These are phyloP conservation scores for Talaromyces borbonicus DNA, from an alignment of 495 filamentous ascomycete genomes.

Conservation along the genomic window DNA sequence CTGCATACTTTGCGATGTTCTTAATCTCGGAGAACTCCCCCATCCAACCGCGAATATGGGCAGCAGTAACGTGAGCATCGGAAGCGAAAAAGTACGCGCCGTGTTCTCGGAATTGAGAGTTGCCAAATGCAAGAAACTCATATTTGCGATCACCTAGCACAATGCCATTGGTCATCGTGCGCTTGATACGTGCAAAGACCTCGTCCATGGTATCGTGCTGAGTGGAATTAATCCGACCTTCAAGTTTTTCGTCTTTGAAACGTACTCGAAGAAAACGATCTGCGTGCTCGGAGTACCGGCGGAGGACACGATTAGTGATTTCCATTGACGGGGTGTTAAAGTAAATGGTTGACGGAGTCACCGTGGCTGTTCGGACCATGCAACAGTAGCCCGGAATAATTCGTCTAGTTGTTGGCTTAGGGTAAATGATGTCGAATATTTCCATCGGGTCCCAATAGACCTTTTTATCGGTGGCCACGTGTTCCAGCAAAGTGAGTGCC, in stretches of 20 bases:
- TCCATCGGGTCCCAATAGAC: slow-evolving; percentile 62
- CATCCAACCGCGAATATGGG: slow-evolving; percentile 83
- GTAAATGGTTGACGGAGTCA: slow-evolving; percentile 78
- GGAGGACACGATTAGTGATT: slow-evolving; percentile 77
- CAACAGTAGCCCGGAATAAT: slow-evolving; percentile 62
- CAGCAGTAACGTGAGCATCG: slow-evolving; percentile 47
- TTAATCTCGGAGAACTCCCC: slow-evolving; percentile 70
- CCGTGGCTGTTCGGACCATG: slow-evolving; percentile 59
- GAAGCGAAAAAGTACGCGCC: slow-evolving; percentile 84
- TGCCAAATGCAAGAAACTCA: slow-evolving; percentile 89
- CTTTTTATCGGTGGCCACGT: slow-evolving; percentile 47
- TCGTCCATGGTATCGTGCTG: slow-evolving; percentile 52
- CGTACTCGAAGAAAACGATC: slow-evolving; percentile 87
- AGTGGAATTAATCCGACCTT: slow-evolving; percentile 48
- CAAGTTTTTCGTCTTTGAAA: slow-evolving; percentile 72
- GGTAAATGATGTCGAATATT: slow-evolving; percentile 50
- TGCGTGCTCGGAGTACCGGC: slow-evolving; percentile 53
- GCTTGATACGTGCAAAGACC: slow-evolving; percentile 62
- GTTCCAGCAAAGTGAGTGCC: slow-evolving; percentile 51
- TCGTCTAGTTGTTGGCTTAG: slow-evolving; percentile 32
- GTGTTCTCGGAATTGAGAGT: slow-evolving; percentile 88
- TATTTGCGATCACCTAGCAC: slow-evolving; percentile 69
- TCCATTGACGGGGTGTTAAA: slow-evolving; percentile 71
- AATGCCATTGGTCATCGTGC: slow-evolving; percentile 69
- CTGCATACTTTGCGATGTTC: slow-evolving; percentile 74